Evolutionary conservation across 2,329 filamentous ascomycete genomes (phyloP), one percentile per base, ranked within the genome.

Genomic region (Cladosporium sp.): DNA sequence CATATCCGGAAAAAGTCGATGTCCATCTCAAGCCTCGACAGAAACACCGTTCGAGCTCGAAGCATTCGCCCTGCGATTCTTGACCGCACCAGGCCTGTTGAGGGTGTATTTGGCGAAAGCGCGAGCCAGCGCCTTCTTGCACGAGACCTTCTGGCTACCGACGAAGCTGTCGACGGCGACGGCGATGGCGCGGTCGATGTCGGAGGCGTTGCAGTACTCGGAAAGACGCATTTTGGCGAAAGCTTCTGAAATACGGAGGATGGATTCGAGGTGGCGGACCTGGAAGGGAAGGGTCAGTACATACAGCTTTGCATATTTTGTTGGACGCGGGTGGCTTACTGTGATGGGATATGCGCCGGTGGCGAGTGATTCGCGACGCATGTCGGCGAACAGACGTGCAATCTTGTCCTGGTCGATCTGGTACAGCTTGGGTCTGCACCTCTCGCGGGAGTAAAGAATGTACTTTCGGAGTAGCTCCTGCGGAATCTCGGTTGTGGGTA

Each of bases 171-270:
- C 92, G 2, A 99, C 90, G 0, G 94, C 96, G 6, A 99, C 94
- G 13, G 92, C 91, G 69, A 99, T 99, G 58, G 94, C 94, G 42
- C 94, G 90, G 74, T 99, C 94, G 66, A 99, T 96, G 70, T 99
- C 94, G 59, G 89, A 84, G 1, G 89, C 77, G 5, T 88, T 88
- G 74, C 93, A 96, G 78, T 96, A 97, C 65, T 99, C 94, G 0
- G 90, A 94, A n/a, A 99, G 80, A 13, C 94, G 88, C 94, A 99
- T 99, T 70, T 96, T 93, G 75, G 90, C 95, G 77, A 99, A 99
- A 0, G 92, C 78, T 73, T 99, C 94, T 58, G 87, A 87, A 69
- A 96, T 96, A 70, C 94, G 90, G 78, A 99, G 95, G 69, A 97
- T 97, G 61, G 93, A 93, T 81, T 99, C 94, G 34, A 99, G 80